These are phyloP conservation scores for Podila verticillata DNA, from an alignment of 192 early-diverging fungal genomes.

Conservation along the genomic window DNA sequence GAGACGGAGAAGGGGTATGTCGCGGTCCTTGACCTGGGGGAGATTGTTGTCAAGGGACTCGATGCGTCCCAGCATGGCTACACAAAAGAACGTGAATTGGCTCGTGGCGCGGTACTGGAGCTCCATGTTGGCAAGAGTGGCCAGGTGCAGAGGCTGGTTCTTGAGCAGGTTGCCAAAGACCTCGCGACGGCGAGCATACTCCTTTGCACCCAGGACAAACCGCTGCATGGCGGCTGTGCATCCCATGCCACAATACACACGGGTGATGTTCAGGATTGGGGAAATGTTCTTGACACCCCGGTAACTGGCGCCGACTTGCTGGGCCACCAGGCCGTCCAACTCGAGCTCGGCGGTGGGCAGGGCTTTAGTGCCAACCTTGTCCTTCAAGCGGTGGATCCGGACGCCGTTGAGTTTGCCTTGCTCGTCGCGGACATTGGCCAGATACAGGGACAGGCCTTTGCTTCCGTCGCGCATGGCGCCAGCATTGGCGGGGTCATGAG, in stretches of 20 bases:
- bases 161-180: slow-evolving; percentile 63
- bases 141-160: slow-evolving; percentile 69
- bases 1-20: slow-evolving; percentile 62
- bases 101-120: slow-evolving; percentile 58
- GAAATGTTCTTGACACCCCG: slow-evolving; percentile 73
- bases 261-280: slow-evolving; percentile 74
- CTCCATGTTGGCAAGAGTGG: slow-evolving; percentile 68
- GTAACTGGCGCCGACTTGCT: slow-evolving; percentile 57
- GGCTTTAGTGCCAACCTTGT: slow-evolving; percentile 75
- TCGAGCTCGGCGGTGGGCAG: slow-evolving; percentile 81
- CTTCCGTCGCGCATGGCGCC: slow-evolving; percentile 53
- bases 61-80: slow-evolving; percentile 64
- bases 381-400: slow-evolving; percentile 70
- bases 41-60: slow-evolving; percentile 44
- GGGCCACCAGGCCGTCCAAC: slow-evolving; percentile 62
- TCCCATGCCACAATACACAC: slow-evolving; percentile 69
- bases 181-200: slow-evolving; percentile 61
- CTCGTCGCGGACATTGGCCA: slow-evolving; percentile 61
- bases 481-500: slow-evolving; percentile 49
- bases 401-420: slow-evolving; percentile 69
- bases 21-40: slow-evolving; percentile 28
- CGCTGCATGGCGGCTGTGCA: slow-evolving; percentile 58
- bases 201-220: slow-evolving; percentile 63
- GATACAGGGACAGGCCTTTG: slow-evolving; percentile 69
- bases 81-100: slow-evolving; percentile 66